Evolutionary conservation across 129 eudicot genomes (phyloP), one percentile per base, ranked within the genome.

Genomic region (Flaveria bidentis): DNA sequence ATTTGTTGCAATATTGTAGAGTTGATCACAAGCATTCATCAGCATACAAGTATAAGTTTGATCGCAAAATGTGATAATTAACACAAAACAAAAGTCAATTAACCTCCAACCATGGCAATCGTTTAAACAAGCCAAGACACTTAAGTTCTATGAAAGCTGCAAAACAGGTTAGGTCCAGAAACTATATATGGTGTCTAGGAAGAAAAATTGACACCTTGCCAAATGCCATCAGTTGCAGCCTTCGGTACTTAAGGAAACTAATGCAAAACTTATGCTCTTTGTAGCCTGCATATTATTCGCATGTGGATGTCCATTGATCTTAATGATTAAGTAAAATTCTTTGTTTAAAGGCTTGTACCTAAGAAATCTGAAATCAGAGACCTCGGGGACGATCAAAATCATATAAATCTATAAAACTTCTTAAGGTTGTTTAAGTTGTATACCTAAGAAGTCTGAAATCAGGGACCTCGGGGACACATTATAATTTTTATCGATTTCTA

Each of bases 331-430:
- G 51, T 8, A 9, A 66, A 64, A 33, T 36, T 64, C 47, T 33
- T 64, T 64, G 47, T 33, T 2, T 33, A 64, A 15, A 30, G 47
- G 5, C 0, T n/a, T 36, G 15, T 16, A 28, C 47, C 23, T 33
- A 64, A 30, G 25, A 30, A 30, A 30, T 64, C 47, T 33, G 14
- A 64, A 33, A 33, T 64, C 41, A 26, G n/a, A 56, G 7, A 72
- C 52, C 77, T 56, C 30, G 10, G 65, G 30, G 25, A 41, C 51
- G 0, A 57, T 41, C 67, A 57, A 73, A 72, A 55, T 55, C n/a
- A n/a, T n/a, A n/a, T n/a, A n/a, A n/a, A n/a, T n/a, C n/a, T n/a
- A n/a, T n/a, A n/a, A n/a, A n/a, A n/a, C n/a, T n/a, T n/a, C n/a
- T n/a, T n/a, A n/a, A n/a, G n/a, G n/a, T n/a, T n/a, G n/a, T n/a